Base-by-base conservation (phyloP, 805 yeast genomes). In the Cyberlindnera galapagoensis region DNA sequence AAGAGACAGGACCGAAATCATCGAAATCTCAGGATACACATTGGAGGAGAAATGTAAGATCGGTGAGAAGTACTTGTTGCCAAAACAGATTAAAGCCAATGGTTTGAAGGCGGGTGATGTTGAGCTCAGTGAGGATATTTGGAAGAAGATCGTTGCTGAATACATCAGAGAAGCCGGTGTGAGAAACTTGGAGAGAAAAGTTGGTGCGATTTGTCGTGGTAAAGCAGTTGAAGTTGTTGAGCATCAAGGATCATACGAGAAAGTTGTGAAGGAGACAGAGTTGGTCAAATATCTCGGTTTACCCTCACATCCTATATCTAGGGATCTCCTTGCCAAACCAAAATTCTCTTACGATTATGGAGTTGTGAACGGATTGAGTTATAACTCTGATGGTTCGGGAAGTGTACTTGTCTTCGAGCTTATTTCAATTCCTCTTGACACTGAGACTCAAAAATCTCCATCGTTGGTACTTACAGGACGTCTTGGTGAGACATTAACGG, bases 111-210 rank as follows among this genome's bases (percentile, higher is more conserved):
- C 43, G 1, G 58, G 54, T 7, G 60, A 65, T 24, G 67, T 83
- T 6, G 36, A 44, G 5, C 54, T 85, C 5, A 61, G 61, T 12
- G 69, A 71, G 15, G 65, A 65, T 0, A 77, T 80, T 2, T 65
- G 86, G 64, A 59, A 70, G 45, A 67, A 69, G 30, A 60, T 86
- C 29, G 80, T 85, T 17, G 62, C 74, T 3, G 71, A 69, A 40
- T 86, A 85, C 51, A 81, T 94, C 1, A 64, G 88, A 33, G 96
- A 86, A 54, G 74, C 94, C 0, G 96, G 96, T 4, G 94, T 86
- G 13, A 69, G 96, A 45, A 76, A 72, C 38, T 63, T 87, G 39
- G 95, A 86, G 48, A 66, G 95, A 26, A 67, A 69, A 35, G 63
- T 87, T 33, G 87, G 87, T 1, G 67, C 84, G 0, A 65, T 87